Evolutionary conservation across 1,139 yeast genomes (phyloP).

Genomic region (Sugiyamaella castrensis): DNA sequence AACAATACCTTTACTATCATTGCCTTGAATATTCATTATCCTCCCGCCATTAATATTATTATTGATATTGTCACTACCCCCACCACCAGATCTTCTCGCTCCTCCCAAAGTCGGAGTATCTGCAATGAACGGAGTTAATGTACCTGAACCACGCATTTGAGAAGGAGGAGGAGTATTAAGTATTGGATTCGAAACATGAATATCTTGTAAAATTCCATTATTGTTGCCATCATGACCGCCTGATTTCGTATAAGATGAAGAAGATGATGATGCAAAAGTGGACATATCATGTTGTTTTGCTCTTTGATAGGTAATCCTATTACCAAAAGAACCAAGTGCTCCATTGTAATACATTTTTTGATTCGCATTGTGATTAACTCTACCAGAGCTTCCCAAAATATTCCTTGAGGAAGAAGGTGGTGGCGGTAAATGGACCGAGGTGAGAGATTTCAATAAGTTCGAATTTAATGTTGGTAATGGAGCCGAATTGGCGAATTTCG

Average conservation of each 20-base stretch:
- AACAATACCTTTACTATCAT: background rate
- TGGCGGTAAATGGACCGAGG: constrained; percentile 46
- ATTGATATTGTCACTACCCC: constrained; percentile 3
- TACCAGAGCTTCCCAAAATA: background rate
- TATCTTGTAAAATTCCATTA: constrained; percentile 24
- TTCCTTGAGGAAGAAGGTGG: constrained; percentile 37
- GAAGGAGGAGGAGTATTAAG: constrained; percentile 24
- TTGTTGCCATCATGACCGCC: background rate
- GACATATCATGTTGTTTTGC: too few species aligned
- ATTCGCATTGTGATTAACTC: background rate
- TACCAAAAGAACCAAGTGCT: constrained; percentile 11
- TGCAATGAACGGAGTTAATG: background rate
- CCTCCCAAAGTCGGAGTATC: constrained; percentile 27
- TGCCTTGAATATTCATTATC: background rate
- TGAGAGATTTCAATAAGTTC: constrained; percentile 42
- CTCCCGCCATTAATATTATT: background rate
- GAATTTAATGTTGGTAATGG: constrained; percentile 35
- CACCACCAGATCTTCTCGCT: constrained; percentile 5
- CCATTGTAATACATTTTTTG: background rate
- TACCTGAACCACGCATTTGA: constrained; percentile 12
- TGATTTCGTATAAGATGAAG: constrained; percentile 5
- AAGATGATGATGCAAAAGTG: too few species aligned
- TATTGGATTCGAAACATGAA: constrained; percentile 6
- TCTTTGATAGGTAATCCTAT: constrained; percentile 1
- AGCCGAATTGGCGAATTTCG: constrained; percentile 8